Conservation (phyloP, 208 protist species). For the Trypanosoma congolense region DNA sequence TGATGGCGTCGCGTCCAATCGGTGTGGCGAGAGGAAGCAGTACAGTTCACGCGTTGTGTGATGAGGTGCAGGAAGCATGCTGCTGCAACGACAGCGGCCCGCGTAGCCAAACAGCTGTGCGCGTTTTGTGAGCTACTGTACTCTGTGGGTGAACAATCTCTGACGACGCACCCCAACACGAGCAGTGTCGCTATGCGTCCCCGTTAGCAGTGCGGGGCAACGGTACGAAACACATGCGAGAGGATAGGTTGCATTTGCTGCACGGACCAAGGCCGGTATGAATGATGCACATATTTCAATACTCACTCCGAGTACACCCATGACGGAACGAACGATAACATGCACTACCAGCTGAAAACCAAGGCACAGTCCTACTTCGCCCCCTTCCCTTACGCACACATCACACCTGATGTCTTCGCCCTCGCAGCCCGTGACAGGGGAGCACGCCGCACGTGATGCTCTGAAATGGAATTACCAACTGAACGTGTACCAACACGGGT, state of each 20-base stretch:
- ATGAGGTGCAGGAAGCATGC: neutral
- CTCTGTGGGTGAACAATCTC: neutral
- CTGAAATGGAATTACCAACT: conserved; percentile 33
- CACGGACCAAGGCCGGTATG: neutral
- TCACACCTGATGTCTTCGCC: too few relatives aligned
- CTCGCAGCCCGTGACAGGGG: too few relatives aligned
- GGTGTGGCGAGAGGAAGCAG: neutral
- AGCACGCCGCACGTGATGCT: conserved; percentile 12
- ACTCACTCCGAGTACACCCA: conserved; percentile 21
- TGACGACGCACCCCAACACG: neutral
- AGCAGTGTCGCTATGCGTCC: conserved; percentile 32
- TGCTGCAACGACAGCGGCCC: too few relatives aligned
- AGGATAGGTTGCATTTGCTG: neutral
- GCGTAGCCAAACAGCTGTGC: neutral
- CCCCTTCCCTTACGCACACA: neutral
- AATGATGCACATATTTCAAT: conserved; percentile 24
- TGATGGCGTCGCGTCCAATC: neutral
- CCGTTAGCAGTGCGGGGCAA: conserved; percentile 15
- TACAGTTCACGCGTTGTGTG: too few relatives aligned
- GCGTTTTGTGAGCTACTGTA: neutral
- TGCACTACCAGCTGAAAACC: conserved; percentile 29
- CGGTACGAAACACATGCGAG: conserved; percentile 28
- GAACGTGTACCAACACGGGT: conserved; percentile 17
- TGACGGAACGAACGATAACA: conserved; percentile 19
- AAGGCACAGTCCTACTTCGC: neutral